Conservation (phyloP, 2,329 filamentous ascomycete genomes). For the Sphaerulina populicola region DNA sequence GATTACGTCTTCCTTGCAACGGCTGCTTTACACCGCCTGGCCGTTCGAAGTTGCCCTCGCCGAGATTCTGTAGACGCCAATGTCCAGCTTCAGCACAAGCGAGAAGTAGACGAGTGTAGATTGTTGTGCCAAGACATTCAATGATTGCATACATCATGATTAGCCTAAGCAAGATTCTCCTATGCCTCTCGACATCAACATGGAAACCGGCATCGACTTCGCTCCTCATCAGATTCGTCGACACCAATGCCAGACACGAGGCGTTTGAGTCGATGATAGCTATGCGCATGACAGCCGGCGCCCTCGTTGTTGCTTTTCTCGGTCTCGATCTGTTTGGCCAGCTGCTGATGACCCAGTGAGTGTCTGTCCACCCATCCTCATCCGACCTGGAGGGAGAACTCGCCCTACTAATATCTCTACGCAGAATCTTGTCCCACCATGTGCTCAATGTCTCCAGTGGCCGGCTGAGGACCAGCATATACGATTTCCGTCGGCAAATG, state of each 20-base stretch:
- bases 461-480: conserved; percentile 1
- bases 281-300: conserved; percentile 6
- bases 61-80: conserved; percentile 6
- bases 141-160: no score
- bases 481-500: not conserved
- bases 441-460: conserved; percentile 2
- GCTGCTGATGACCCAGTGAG: conserved; percentile 5
- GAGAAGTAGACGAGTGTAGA: no score
- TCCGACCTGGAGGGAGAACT: not conserved
- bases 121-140: no score
- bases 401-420: not conserved
- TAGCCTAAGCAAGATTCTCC: no score
- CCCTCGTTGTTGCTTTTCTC: conserved; percentile 4
- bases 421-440: conserved; percentile 2
- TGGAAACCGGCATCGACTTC: no score
- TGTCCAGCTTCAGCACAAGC: not conserved
- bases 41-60: conserved; percentile 15
- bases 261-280: not conserved
- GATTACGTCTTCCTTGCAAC: conserved; percentile 21
- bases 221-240: no score
- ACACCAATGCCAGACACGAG: no score
- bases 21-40: conserved; percentile 22
- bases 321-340: conserved; percentile 3
- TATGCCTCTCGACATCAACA: no score
- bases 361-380: not conserved